These are phyloP conservation scores for Apiotrichum montevideense DNA, from an alignment of 1,284 basidiomycete species.

Conservation along the genomic window DNA sequence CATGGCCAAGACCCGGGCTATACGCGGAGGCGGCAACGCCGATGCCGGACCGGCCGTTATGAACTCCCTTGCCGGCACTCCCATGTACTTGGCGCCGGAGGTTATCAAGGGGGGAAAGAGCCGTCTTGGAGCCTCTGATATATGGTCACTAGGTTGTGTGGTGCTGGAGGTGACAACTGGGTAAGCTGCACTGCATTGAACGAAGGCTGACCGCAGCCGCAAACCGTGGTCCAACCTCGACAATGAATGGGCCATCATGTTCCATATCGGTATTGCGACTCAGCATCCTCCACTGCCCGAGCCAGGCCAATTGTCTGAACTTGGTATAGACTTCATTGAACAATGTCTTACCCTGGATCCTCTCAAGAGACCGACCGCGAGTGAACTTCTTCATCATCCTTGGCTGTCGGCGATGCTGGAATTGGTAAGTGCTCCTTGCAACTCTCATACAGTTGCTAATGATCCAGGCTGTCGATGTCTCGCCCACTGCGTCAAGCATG, in stretches of 20 bases:
- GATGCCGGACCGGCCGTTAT: conserved; percentile 50
- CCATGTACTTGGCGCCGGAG: conserved; percentile 99
- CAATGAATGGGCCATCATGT: conserved; percentile 99
- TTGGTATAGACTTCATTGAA: conserved; percentile 91
- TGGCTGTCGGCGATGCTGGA: conserved; percentile 63
- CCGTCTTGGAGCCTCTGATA: conserved; percentile 92
- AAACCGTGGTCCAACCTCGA: conserved; percentile 98
- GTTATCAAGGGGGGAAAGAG: conserved; percentile 77
- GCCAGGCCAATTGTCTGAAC: conserved; percentile 74
- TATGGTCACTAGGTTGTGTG: conserved; percentile 92
- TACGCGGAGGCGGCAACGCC: conserved; percentile 43
- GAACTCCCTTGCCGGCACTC: conserved; percentile 90
- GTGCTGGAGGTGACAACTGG: conserved; percentile 91
- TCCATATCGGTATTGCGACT: conserved; percentile 95
- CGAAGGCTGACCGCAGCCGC: conserved; percentile 43
- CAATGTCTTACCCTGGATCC: conserved; percentile 88
- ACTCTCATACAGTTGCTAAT: too few relatives aligned
- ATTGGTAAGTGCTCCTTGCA: conserved; percentile 17
- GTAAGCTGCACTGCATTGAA: conserved; percentile 13
- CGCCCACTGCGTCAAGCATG: conserved; percentile 7
- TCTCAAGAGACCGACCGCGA: conserved; percentile 71
- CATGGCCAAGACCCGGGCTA: conserved; percentile 59
- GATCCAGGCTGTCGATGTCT: conserved; percentile 2
- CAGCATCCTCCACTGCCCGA: conserved; percentile 95
- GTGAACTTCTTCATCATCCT: conserved; percentile 77